Evolutionary conservation across 192 early-diverging fungal species (phyloP), one percentile per base, ranked within the genome.

Genomic region (Jimgerdemannia lactiflua): DNA sequence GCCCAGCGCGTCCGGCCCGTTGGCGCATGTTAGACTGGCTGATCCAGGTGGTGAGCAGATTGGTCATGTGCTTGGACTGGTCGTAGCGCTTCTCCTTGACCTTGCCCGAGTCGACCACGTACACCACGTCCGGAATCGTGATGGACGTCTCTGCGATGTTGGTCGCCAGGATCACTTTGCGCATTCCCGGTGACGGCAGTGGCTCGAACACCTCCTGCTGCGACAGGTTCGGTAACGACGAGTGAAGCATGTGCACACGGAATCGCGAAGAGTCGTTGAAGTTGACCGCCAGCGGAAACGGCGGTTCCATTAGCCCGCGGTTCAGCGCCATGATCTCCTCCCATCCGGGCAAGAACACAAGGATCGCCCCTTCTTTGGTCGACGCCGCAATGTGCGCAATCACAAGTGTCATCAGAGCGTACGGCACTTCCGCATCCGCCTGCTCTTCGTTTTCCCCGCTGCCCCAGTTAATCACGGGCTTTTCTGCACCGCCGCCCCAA

Each of bases 121-220:
- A 87, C 2, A 92, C 91, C 7, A 94, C 91, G 83, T 95, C 94
- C 3, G 90, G 87, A 64, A 95, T 93, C 10, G 94, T 95, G 66
- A 95, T 88, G 70, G 92, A 91, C 0, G 94, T 95, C 76, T 95
- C 94, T 39, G 94, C 94, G 80, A 95, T 92, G 72, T 95, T 95
- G 19, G 94, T 95, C 7, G 90, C 79, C 19, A 95, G 67, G 3
- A 95, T 89, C 66, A 95, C 86, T 72, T 95, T 95, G 39, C 94
- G 79, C 10, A 85, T 69, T 0, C 92, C 92, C 4, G 74, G 67
- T 18, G 80, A 76, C 0, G 91, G 83, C 3, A 83, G 49, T 3
- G 88, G 79, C 67, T 79, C 78, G 75, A 94, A 94, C 4, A 93
- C 91, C 49, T 77, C 84, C 77, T 78, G 86, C 79, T 93, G 92